Conservation (phyloP, 2,329 filamentous ascomycete species). For the Fusarium ramigenum region DNA sequence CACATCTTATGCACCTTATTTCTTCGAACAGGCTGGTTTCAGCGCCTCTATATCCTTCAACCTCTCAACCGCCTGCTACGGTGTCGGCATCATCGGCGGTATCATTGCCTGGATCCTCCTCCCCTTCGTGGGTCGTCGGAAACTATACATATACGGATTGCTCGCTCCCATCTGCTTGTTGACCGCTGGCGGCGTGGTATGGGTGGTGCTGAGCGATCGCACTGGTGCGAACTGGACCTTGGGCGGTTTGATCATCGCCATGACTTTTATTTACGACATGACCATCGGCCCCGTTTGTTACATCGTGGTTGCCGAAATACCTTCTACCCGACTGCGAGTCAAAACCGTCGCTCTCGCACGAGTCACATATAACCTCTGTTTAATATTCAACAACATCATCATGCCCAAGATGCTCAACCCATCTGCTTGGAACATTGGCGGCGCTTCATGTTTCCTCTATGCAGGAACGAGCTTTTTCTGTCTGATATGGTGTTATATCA, state of each 20-base stretch:
- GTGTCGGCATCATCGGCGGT: slow-evolving; percentile 53
- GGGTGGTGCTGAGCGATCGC: slow-evolving; percentile 42
- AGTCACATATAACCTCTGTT: slow-evolving; percentile 37
- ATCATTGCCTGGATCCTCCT: slow-evolving; percentile 53
- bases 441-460: slow-evolving; percentile 41
- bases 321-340: slow-evolving; percentile 51
- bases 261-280: slow-evolving; percentile 51
- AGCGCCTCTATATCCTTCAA: slow-evolving; percentile 49
- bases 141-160: slow-evolving; percentile 52
- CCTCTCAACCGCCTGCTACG: slow-evolving; percentile 51
- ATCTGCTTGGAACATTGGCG: slow-evolving; percentile 39
- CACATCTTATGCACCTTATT: slow-evolving; percentile 47
- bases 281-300: slow-evolving; percentile 43
- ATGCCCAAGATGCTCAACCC: slow-evolving; percentile 45
- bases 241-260: slow-evolving; percentile 51
- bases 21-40: slow-evolving; percentile 55
- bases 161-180: slow-evolving; percentile 43
- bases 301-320: slow-evolving; percentile 52
- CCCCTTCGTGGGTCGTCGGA: slow-evolving; percentile 51
- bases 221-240: slow-evolving; percentile 48
- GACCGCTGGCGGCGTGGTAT: slow-evolving; percentile 52
- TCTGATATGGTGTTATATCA: slow-evolving; percentile 42
- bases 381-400: slow-evolving; percentile 43
- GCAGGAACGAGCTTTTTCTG: slow-evolving; percentile 33
- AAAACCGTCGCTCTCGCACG: slow-evolving; percentile 53